phyloP scores from a whole-genome alignment of 345 rosid genomes.

The Pugionium cornutum region DNA sequence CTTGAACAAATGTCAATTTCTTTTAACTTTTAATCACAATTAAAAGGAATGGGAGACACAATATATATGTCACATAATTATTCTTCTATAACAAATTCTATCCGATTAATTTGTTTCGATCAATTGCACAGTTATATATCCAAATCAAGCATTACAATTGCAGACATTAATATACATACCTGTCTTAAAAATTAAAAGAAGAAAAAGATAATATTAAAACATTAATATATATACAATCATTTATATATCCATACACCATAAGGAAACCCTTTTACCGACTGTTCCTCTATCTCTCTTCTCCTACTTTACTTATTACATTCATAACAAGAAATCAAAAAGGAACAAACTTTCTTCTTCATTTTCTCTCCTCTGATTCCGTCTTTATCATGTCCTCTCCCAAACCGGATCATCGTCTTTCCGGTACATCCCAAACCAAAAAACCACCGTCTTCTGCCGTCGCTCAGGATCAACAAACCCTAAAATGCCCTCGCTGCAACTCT shows the following conservation, averaged over 20 bases:
- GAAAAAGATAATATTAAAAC: too few relatives aligned
- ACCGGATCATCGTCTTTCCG: constrained; percentile 32
- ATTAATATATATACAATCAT: background rate
- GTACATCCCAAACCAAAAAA: constrained; percentile 37
- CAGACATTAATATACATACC: too few relatives aligned
- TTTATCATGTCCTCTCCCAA: constrained; percentile 35
- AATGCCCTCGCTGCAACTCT: constrained; percentile 87
- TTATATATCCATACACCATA: constrained; percentile 26
- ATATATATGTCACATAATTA: too few relatives aligned
- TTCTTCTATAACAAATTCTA: constrained; percentile 36
- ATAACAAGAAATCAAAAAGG: constrained; percentile 29
- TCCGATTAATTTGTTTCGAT: constrained; percentile 38
- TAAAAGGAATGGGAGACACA: too few relatives aligned
- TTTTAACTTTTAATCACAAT: too few relatives aligned
- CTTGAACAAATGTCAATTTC: too few relatives aligned
- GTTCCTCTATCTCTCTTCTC: constrained; percentile 27
- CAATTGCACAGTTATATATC: constrained; percentile 40
- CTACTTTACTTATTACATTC: constrained; percentile 24
- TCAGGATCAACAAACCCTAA: constrained; percentile 47
- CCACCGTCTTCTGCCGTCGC: constrained; percentile 37
- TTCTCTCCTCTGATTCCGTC: background rate
- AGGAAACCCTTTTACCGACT: constrained; percentile 34
- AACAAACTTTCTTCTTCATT: constrained; percentile 5
- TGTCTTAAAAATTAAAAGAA: too few relatives aligned
- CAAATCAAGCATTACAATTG: too few relatives aligned